phyloP scores from a whole-genome alignment of 495 filamentous ascomycete genomes.

The Platismatia glauca region DNA sequence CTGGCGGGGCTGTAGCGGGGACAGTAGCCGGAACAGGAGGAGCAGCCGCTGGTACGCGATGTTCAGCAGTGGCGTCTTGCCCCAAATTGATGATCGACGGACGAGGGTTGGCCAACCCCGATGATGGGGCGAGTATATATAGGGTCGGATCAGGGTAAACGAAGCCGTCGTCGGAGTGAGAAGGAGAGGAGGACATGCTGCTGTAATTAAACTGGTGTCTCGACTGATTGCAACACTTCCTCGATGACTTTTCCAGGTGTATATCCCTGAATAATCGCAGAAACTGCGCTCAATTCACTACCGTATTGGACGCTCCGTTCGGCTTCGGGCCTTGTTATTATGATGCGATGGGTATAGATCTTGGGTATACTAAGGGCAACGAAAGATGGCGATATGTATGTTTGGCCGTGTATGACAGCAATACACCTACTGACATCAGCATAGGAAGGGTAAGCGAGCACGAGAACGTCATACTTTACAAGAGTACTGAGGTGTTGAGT shows the following conservation, averaged over 20 bases:
- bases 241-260: slow-evolving; percentile 73
- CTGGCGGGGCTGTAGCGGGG: background rate
- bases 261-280: slow-evolving; percentile 54
- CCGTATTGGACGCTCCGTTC: slow-evolving; percentile 93
- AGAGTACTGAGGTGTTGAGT: slow-evolving; percentile 68
- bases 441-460: background rate
- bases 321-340: slow-evolving; percentile 52
- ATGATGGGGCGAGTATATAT: too few relatives aligned
- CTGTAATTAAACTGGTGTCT: slow-evolving; percentile 52
- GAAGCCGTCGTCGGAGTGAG: background rate
- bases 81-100: too few relatives aligned
- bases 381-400: slow-evolving; percentile 77
- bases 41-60: too few relatives aligned
- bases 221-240: slow-evolving; percentile 64
- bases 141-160: background rate
- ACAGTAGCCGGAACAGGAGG: too few relatives aligned
- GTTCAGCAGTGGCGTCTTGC: too few relatives aligned
- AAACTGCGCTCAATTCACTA: slow-evolving; percentile 63
- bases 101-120: too few relatives aligned
- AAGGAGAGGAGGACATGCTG: background rate
- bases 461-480: slow-evolving; percentile 39
- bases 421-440: slow-evolving; percentile 40
- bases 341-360: slow-evolving; percentile 78
- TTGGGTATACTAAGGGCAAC: slow-evolving; percentile 78
- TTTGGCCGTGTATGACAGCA: slow-evolving; percentile 72